A percentile compares a stretch with the other conserved stretches of the same genome.
These are phyloP conservation scores for Fusarium pseudograminearum DNA, from an alignment of 2,329 filamentous ascomycete genomes.

Conservation along the genomic window DNA sequence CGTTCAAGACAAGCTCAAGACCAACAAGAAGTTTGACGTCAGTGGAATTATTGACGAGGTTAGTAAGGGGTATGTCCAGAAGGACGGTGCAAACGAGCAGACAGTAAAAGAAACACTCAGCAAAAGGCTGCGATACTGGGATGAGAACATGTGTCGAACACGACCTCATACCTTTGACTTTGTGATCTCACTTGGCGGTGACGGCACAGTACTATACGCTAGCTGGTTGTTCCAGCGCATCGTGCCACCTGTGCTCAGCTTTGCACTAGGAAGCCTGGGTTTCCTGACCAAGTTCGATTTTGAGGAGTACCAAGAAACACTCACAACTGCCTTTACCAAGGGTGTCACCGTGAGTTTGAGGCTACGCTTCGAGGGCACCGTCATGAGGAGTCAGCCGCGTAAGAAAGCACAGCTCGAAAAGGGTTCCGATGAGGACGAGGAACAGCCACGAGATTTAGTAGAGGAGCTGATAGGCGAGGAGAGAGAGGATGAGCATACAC, in stretches of 20 bases:
- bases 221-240: slow-evolving; percentile 97
- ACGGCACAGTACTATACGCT: slow-evolving; percentile 96
- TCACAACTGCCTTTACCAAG: slow-evolving; percentile 79
- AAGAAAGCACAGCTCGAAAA: slow-evolving; percentile 48
- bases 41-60: slow-evolving; percentile 74
- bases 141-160: slow-evolving; percentile 78
- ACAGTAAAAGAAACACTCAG: slow-evolving; percentile 54
- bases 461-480: slow-evolving; percentile 92
- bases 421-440: slow-evolving; percentile 51
- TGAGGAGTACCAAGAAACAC: slow-evolving; percentile 74
- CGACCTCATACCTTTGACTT: slow-evolving; percentile 93
- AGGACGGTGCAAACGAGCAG: slow-evolving; percentile 51
- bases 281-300: slow-evolving; percentile 99
- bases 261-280: slow-evolving; percentile 89
- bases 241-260: slow-evolving; percentile 92
- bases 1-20: slow-evolving; percentile 80
- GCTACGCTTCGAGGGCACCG: slow-evolving; percentile 89
- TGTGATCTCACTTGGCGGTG: slow-evolving; percentile 89
- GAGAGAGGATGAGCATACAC: slow-evolving; percentile 84
- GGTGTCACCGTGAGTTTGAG: slow-evolving; percentile 91
- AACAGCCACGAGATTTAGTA: slow-evolving; percentile 74
- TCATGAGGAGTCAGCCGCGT: slow-evolving; percentile 81
- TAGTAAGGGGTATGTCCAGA: slow-evolving; percentile 57
- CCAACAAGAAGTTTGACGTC: slow-evolving; percentile 79
- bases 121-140: slow-evolving; percentile 82